A percentile compares a stretch with the other conserved stretches of the same genome.
phyloP scores from a whole-genome alignment of 225 moss, liverwort and hornwort genomes.

The Pseudisothecium myosuroides region DNA sequence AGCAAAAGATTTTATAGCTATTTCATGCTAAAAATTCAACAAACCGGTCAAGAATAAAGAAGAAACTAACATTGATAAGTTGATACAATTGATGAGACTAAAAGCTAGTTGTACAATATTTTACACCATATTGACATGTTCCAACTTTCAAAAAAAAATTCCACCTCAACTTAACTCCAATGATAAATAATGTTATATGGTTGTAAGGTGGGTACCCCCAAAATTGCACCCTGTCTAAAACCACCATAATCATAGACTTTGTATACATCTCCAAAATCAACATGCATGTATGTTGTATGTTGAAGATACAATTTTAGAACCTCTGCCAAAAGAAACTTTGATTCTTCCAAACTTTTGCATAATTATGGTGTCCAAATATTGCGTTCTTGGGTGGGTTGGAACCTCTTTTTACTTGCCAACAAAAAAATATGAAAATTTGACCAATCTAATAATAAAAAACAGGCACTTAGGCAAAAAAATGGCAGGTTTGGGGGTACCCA shows the following conservation, averaged over 20 bases:
- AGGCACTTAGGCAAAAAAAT: fast-evolving
- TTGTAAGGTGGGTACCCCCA: background rate
- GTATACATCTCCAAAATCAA: background rate
- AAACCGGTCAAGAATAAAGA: background rate
- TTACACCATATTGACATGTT: background rate
- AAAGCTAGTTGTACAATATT: background rate
- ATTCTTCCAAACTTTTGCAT: background rate
- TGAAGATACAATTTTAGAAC: fast-evolving
- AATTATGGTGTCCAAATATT: fast-evolving
- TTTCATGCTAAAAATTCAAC: fast-evolving
- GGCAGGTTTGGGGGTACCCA: fast-evolving
- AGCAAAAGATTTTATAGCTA: too few relatives aligned
- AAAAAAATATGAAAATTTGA: background rate
- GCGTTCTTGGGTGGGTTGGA: fast-evolving
- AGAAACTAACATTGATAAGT: background rate
- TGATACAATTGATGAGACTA: background rate
- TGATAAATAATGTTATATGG: too few relatives aligned
- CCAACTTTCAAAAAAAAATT: background rate
- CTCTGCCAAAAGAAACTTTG: background rate
- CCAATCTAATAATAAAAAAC: fast-evolving
- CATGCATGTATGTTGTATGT: fast-evolving
- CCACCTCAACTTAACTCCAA: fast-evolving
- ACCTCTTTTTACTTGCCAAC: background rate
- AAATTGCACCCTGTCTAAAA: fast-evolving
- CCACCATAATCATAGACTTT: background rate